These are phyloP conservation scores for Atkinsonella hypoxylon DNA, from an alignment of 2,329 filamentous ascomycete genomes.

Conservation along the genomic window DNA sequence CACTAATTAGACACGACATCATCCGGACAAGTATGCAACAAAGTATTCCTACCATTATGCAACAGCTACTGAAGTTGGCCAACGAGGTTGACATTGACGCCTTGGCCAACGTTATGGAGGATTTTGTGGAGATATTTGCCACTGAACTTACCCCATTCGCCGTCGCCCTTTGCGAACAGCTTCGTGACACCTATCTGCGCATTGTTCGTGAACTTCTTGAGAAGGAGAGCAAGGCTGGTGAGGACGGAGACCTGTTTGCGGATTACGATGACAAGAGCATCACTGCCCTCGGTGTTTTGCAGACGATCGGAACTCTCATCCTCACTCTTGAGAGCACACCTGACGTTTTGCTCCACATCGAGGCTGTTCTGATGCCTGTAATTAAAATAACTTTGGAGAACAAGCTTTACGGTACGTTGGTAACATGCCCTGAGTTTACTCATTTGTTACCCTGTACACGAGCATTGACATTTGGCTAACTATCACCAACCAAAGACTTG, in stretches of 20 bases:
- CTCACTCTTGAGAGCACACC: conserved; percentile 94
- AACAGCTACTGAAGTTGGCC: conserved; percentile 89
- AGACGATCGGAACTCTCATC: conserved; percentile 95
- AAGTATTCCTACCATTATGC: conserved; percentile 98
- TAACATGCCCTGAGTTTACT: not conserved
- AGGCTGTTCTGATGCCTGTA: conserved; percentile 93
- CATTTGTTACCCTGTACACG: not conserved
- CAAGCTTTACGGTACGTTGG: conserved; percentile 69
- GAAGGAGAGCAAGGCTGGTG: conserved; percentile 66
- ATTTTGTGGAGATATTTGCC: conserved; percentile 98
- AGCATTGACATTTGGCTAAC: no score
- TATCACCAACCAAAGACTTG: conserved; percentile 46
- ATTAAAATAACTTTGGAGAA: conserved; percentile 94
- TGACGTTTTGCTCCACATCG: conserved; percentile 86
- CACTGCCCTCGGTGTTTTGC: conserved; percentile 86
- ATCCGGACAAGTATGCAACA: conserved; percentile 94
- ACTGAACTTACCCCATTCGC: conserved; percentile 93
- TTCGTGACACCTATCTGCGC: conserved; percentile 89
- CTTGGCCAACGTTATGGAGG: conserved; percentile 97
- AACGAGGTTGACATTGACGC: conserved; percentile 98
- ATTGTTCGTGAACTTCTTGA: conserved; percentile 88
- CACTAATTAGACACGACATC: conserved; percentile 87
- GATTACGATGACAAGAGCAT: conserved; percentile 99
- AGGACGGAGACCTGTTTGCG: conserved; percentile 67
- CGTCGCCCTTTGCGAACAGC: conserved; percentile 87